Evolutionary conservation across 345 rosid species (phyloP).

Genomic region (Sapria himalayana): DNA sequence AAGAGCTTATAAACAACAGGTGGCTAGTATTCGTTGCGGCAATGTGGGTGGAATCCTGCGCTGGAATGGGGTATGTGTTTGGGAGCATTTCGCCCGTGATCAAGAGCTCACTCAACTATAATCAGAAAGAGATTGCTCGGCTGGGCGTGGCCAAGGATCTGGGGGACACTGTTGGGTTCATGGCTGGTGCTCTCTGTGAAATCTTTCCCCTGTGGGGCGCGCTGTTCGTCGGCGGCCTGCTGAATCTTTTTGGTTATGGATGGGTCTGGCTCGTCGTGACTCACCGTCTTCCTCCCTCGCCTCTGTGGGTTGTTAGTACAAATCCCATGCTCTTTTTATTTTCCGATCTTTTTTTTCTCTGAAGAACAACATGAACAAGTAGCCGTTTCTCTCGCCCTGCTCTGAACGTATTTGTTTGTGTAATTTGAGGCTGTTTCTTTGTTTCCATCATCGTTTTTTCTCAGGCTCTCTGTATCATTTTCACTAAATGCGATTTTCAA

Average conservation of each 20-base stretch:
- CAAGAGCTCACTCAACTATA: constrained; percentile 67
- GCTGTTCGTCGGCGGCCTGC: constrained; percentile 73
- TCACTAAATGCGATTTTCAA: too few species aligned
- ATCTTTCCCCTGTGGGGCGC: constrained; percentile 87
- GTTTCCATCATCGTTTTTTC: too few species aligned
- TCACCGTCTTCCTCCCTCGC: constrained; percentile 49
- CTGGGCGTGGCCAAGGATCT: constrained; percentile 96
- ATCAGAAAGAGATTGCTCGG: constrained; percentile 62
- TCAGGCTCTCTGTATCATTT: too few species aligned
- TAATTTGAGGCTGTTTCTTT: too few species aligned
- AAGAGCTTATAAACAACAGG: constrained; percentile 43
- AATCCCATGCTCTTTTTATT: not conserved
- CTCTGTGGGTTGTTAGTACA: constrained; percentile 86
- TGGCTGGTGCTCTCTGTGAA: constrained; percentile 82
- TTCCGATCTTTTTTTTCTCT: not conserved
- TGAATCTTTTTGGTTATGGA: constrained; percentile 77
- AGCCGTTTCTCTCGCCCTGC: too few species aligned
- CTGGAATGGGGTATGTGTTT: constrained; percentile 81
- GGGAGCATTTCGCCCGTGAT: constrained; percentile 95
- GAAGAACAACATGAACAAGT: not conserved
- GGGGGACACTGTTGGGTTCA: constrained; percentile 87
- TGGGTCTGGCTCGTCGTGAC: constrained; percentile 92
- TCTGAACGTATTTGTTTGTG: too few species aligned
- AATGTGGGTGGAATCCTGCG: constrained; percentile 98
- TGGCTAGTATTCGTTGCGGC: constrained; percentile 96